A percentile compares a stretch with the other conserved stretches of the same genome.
Evolutionary conservation across 805 yeast genomes (phyloP).

Genomic region (Wickerhamomyces bisporus): DNA sequence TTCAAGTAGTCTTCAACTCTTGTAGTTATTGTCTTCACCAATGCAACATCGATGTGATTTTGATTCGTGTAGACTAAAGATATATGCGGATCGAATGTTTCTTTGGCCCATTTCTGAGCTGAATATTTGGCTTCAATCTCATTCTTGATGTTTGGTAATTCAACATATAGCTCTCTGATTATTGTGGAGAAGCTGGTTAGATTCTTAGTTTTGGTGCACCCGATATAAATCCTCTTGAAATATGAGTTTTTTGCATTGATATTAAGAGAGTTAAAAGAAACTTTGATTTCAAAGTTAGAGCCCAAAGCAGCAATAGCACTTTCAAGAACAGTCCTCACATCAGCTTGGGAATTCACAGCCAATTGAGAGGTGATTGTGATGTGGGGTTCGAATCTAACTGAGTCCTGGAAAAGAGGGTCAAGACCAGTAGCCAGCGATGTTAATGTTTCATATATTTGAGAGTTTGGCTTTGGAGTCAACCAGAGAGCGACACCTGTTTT

Average conservation of each 20-base stretch:
- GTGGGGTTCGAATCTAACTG: slow-evolving; percentile 70
- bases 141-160: slow-evolving; percentile 30
- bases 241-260: slow-evolving; percentile 14
- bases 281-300: slow-evolving; percentile 6
- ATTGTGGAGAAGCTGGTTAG: slow-evolving; percentile 36
- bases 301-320: slow-evolving; percentile 53
- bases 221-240: slow-evolving; percentile 21
- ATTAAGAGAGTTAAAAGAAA: slow-evolving; percentile 12
- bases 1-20: slow-evolving; percentile 64
- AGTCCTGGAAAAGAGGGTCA: slow-evolving; percentile 66
- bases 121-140: slow-evolving; percentile 32
- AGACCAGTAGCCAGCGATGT: slow-evolving; percentile 58
- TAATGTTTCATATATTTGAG: slow-evolving; percentile 51
- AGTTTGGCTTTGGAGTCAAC: slow-evolving; percentile 62
- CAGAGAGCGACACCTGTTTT: slow-evolving; percentile 56
- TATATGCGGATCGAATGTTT: slow-evolving; percentile 66
- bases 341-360: slow-evolving; percentile 43
- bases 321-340: slow-evolving; percentile 53
- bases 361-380: slow-evolving; percentile 68
- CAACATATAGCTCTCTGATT: slow-evolving; percentile 53
- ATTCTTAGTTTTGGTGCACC: slow-evolving; percentile 14
- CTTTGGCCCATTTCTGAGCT: slow-evolving; percentile 51
- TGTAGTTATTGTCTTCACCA: slow-evolving; percentile 55
- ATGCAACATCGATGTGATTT: slow-evolving; percentile 63
- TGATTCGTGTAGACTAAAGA: slow-evolving; percentile 63